phyloP scores from a whole-genome alignment of 306 rosid species.

The Cercis canadensis region DNA sequence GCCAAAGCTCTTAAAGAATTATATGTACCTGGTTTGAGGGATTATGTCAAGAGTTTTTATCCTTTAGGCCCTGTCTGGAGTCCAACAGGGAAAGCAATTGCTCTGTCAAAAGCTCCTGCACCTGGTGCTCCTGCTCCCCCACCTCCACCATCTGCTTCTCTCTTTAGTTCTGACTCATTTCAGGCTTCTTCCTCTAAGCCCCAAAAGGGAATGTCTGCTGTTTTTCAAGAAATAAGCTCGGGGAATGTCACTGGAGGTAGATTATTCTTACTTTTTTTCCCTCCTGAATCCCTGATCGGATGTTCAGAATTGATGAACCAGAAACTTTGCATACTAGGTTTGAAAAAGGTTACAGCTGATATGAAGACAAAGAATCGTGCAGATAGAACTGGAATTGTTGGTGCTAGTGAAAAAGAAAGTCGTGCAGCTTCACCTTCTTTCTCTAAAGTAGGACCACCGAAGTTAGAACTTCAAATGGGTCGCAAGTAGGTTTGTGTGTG shows the following conservation, averaged over 20 bases:
- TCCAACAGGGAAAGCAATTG: conserved; percentile 67
- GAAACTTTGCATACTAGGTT: conserved; percentile 54
- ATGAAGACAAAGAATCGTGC: conserved; percentile 92
- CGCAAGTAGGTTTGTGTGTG: conserved; percentile 74
- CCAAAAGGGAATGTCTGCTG: conserved; percentile 92
- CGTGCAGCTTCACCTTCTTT: conserved; percentile 53
- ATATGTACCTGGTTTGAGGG: conserved; percentile 92
- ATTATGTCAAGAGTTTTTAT: conserved; percentile 79
- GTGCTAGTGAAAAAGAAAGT: conserved; percentile 59
- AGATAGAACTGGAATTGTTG: conserved; percentile 82
- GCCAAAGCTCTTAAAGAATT: conserved; percentile 95
- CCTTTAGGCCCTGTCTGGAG: conserved; percentile 97
- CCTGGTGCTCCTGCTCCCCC: conserved; percentile 78
- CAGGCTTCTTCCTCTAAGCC: conserved; percentile 85
- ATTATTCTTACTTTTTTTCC: conserved; percentile 31
- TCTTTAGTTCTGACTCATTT: conserved; percentile 75
- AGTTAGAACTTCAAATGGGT: conserved; percentile 97
- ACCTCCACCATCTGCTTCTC: conserved; percentile 87
- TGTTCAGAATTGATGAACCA: conserved; percentile 32
- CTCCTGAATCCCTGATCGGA: conserved; percentile 25
- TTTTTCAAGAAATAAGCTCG: conserved; percentile 75
- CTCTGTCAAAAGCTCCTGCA: conserved; percentile 66
- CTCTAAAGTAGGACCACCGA: conserved; percentile 86
- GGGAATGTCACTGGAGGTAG: conserved; percentile 82
- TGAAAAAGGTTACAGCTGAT: conserved; percentile 86